A percentile compares a stretch with the other conserved stretches of the same genome.
phyloP scores from a whole-genome alignment of 2,329 filamentous ascomycete species.

The Colletotrichum scovillei region DNA sequence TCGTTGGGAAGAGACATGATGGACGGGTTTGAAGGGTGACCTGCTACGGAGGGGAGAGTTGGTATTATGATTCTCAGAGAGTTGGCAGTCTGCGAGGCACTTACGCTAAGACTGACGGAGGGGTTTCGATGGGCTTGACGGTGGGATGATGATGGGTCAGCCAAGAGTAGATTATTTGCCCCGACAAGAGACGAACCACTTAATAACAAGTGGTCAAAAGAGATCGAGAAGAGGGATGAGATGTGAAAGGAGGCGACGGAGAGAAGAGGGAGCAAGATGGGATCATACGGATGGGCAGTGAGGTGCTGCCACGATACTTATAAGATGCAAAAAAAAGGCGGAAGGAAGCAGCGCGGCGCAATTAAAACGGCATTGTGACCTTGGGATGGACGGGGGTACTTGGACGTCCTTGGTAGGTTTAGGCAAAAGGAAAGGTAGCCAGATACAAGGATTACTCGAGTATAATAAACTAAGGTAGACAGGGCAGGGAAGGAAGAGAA shows the following conservation, averaged over 20 bases:
- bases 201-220: background rate
- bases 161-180: background rate
- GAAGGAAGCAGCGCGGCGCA: constrained; percentile 2
- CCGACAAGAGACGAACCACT: constrained; percentile 14
- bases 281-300: background rate
- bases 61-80: background rate
- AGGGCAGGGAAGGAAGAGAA: background rate
- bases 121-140: background rate
- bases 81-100: background rate
- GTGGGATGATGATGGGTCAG: background rate
- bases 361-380: constrained; percentile 2
- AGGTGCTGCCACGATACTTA: constrained; percentile 31
- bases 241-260: constrained; percentile 6
- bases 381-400: constrained; percentile 1
- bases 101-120: background rate
- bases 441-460: background rate
- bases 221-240: background rate
- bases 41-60: background rate
- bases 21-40: constrained; percentile 17
- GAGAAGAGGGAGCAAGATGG: constrained; percentile 13
- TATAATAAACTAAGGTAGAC: background rate
- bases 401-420: constrained; percentile 9
- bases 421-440: constrained; percentile 17
- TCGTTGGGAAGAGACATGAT: constrained; percentile 72
- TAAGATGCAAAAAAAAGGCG: constrained; percentile 1